Evolutionary conservation across 352 stramenopile species (phyloP).

Genomic region (Phytopythium delawarense): DNA sequence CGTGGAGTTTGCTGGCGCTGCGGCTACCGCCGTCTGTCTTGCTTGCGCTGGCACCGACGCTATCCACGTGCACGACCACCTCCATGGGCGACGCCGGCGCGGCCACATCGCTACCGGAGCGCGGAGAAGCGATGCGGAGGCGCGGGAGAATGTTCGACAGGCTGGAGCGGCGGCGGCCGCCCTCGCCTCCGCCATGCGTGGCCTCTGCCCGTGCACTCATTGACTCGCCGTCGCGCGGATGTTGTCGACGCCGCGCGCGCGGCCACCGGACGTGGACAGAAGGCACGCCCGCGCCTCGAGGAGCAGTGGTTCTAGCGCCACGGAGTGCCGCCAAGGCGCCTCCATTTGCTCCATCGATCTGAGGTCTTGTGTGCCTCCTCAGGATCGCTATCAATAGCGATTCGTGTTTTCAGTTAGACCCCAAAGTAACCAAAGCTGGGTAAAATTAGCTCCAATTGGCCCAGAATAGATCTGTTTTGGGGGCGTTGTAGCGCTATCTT

Average conservation of each 20-base stretch:
- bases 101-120: neutral
- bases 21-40: neutral
- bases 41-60: neutral
- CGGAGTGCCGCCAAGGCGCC: neutral
- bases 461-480: neutral
- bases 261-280: neutral
- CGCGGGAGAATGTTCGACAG: neutral
- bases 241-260: neutral
- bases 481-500: neutral
- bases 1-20: neutral
- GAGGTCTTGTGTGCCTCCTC: neutral
- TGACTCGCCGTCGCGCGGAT: neutral
- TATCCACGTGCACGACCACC: neutral
- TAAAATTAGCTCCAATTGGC: too few species aligned
- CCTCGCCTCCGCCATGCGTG: neutral
- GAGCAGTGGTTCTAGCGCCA: neutral
- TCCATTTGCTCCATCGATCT: neutral
- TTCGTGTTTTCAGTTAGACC: too few species aligned
- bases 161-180: neutral
- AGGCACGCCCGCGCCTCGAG: neutral
- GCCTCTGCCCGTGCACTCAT: neutral
- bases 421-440: too few species aligned
- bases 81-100: neutral
- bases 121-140: neutral
- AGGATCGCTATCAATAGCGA: neutral